Evolutionary conservation across 2,329 filamentous ascomycete species (phyloP), one percentile per base, ranked within the genome.

Genomic region (Zymoseptoria pseudotritici): DNA sequence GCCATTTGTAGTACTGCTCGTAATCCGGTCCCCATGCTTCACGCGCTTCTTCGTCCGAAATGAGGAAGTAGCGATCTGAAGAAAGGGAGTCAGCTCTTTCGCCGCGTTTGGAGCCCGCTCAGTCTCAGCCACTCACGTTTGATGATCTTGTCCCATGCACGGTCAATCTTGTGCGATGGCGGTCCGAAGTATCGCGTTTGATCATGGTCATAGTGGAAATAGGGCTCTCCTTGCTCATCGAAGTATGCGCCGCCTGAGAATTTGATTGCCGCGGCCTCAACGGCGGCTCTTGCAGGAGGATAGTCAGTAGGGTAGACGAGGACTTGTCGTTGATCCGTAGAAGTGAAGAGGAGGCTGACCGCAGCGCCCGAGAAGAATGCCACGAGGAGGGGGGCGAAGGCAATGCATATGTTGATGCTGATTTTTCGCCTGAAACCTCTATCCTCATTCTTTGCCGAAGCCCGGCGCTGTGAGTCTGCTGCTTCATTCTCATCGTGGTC

Each of bases 31-130:
- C 63, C 53, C 55, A 66, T 7, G 65, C 62, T 22, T 58, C 36
- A n/a, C 51, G 59, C 8, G 65, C 65, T 59, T 66, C 65, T 4
- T 52, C 57, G 50, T 66, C 62, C 10, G 60, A 51, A 19, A 66
- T 53, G 13, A 63, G 58, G 55, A 66, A 66, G 53, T 65, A 66
- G n/a, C 63, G 60, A 22, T 61, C 62, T 59, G 22, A 24, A 31
- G 6, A n/a, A 11, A 29, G 8, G 10, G 11, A n/a, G 29, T 46
- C 53, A 55, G 26, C 36, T 49, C 8, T 50, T 9, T 29, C 26
- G 6, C 29, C 4, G 22, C 49, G 13, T 11, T 20, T 2, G 13
- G n/a, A 17, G 10, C 13, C 36, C 36, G n/a, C 9, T 31, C 5
- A 21, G 21, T n/a, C 13, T 21, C 13, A 22, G 2, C 31, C 19